These are phyloP conservation scores for Coprinopsis sp. DNA, from an alignment of 768 basidiomycete species.

Conservation along the genomic window DNA sequence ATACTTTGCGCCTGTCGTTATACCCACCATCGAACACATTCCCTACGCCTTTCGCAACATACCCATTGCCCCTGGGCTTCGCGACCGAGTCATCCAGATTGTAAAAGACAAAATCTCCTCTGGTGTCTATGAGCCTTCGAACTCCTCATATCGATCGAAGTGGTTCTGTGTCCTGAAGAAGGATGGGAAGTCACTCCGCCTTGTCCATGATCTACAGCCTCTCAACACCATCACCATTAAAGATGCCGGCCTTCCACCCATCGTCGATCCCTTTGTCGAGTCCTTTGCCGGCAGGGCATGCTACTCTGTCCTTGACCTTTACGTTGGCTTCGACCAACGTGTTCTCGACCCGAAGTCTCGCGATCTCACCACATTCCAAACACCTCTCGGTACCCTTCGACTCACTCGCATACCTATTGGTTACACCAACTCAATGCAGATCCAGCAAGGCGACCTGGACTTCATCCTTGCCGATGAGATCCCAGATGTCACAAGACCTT, in stretches of 20 bases:
- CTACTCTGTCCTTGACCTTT: conserved; percentile 27
- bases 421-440: conserved; percentile 31
- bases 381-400: conserved; percentile 27
- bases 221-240: conserved; percentile 33
- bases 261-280: conserved; percentile 27
- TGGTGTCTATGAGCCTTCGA: conserved; percentile 37
- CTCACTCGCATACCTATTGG: conserved; percentile 35
- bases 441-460: conserved; percentile 28
- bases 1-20: conserved; percentile 28
- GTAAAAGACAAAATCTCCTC: conserved; percentile 31
- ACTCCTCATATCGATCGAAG: conserved; percentile 33
- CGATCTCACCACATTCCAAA: conserved; percentile 37
- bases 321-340: conserved; percentile 32
- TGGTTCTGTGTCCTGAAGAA: conserved; percentile 41
- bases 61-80: conserved; percentile 28
- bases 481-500: conserved; percentile 18
- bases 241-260: conserved; percentile 31
- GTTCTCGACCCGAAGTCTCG: conserved; percentile 15
- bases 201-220: conserved; percentile 34
- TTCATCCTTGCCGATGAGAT: conserved; percentile 31
- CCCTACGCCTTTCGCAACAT: conserved; percentile 26
- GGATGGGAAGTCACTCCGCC: conserved; percentile 27
- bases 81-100: conserved; percentile 25
- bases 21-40: conserved; percentile 30
- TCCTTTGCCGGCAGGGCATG: conserved; percentile 29